A percentile compares a stretch with the other conserved stretches of the same genome.
Evolutionary conservation across 2,329 filamentous ascomycete species (phyloP).

Genomic region (Calonectria henricotiae): DNA sequence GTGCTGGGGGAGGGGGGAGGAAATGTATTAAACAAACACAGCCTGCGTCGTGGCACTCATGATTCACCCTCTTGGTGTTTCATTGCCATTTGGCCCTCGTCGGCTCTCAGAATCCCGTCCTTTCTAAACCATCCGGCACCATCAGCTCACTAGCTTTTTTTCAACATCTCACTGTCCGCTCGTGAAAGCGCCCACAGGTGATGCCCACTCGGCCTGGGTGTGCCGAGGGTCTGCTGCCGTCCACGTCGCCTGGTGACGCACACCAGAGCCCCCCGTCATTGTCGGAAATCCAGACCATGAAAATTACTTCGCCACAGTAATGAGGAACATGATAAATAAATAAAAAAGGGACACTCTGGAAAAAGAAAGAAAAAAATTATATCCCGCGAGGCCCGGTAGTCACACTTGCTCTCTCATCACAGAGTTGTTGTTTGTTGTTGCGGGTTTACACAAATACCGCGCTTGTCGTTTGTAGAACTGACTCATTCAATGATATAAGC

Average conservation of each 20-base stretch:
- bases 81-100: not conserved
- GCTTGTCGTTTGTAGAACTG: not conserved
- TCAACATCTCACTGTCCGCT: slow-evolving; percentile 10
- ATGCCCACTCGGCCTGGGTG: slow-evolving; percentile 29
- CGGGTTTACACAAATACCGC: not conserved
- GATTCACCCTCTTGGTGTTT: not conserved
- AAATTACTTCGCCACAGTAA: slow-evolving; percentile 29
- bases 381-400: not conserved
- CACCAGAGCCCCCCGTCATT: slow-evolving; percentile 24
- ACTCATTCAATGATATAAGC: not conserved
- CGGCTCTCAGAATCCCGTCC: not conserved
- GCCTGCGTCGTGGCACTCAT: not conserved
- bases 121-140: slow-evolving; percentile 15
- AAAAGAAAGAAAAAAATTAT: not conserved
- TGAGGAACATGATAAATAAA: slow-evolving; percentile 17
- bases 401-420: not conserved
- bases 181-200: slow-evolving; percentile 27
- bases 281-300: slow-evolving; percentile 6
- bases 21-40: slow-evolving; percentile 7
- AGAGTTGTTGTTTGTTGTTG: slow-evolving; percentile 16
- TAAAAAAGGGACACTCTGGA: not conserved
- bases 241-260: slow-evolving; percentile 51
- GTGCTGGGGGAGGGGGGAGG: not conserved
- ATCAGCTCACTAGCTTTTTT: slow-evolving; percentile 22
- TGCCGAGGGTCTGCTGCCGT: slow-evolving; percentile 35